These are phyloP conservation scores for Circinella minor DNA, from an alignment of 371 early-diverging fungal species.

Conservation along the genomic window DNA sequence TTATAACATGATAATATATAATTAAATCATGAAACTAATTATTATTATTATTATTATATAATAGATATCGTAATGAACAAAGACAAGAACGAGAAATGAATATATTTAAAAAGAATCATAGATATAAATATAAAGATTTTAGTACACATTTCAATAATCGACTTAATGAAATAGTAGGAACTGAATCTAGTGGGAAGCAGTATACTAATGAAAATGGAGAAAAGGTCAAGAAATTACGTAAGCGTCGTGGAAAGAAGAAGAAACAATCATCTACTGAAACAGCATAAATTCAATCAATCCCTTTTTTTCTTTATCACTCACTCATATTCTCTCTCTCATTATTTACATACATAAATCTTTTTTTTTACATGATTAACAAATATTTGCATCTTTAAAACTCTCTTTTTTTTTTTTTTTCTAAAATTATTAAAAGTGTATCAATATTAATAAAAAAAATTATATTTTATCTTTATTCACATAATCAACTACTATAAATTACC, in stretches of 20 bases:
- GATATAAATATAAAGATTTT: constrained; percentile 8
- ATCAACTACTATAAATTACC: no score
- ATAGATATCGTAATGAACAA: constrained; percentile 20
- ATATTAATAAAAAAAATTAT: no score
- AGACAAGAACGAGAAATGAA: constrained; percentile 6
- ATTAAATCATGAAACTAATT: neutral
- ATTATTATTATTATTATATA: neutral
- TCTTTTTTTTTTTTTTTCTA: no score
- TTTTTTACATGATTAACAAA: no score
- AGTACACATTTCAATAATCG: neutral
- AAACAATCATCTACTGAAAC: neutral
- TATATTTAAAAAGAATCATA: constrained; percentile 13
- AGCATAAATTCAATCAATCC: neutral
- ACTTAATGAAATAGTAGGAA: neutral
- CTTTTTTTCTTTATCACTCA: neutral
- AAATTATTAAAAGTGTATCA: no score
- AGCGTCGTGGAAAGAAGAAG: constrained; percentile 6
- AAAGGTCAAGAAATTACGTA: neutral
- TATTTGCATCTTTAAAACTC: no score
- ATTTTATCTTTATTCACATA: no score
- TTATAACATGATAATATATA: no score
- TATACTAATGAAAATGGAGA: neutral
- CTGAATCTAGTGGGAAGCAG: neutral
- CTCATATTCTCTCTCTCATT: neutral
- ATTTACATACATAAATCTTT: no score